Evolutionary conservation across 1,139 yeast genomes (phyloP), one percentile per base, ranked within the genome.

Genomic region (Diutina siamensis): DNA sequence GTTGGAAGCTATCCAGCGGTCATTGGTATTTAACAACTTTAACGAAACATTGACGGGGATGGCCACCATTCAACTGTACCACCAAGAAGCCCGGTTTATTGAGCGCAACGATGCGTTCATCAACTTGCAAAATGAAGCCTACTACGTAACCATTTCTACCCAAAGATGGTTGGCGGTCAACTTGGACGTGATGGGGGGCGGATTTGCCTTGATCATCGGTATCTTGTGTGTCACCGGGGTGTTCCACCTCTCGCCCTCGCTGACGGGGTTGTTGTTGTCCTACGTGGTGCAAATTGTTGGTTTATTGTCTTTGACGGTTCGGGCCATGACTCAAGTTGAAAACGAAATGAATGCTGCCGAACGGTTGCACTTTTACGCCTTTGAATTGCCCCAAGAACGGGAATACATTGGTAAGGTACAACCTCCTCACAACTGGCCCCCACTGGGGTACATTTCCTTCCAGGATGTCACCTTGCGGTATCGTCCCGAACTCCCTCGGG

Each of bases 161-260:
- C 95, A 85, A 63, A 74, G 94, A 58, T 87, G 95, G 95, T 72
- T 85, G 42, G 75, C 80, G 19, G 63, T 83, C 45, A 75, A 81
- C 48, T 65, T 84, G 52, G 86, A 80, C 56, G n/a, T 48, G 3
- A 47, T 53, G 3, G 54, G 55, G 10, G 45, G 49, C 1, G 13
- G 46, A 15, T 35, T 52, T 19, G 50, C 50, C 3, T 22, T 53
- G 2, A 32, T 53, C 25, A 46, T 53, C 10, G 46, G 51, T 12
- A 42, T 53, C 7, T 47, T 53, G 3, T 53, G 55, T 49, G 55
- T 52, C 1, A 48, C 48, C 47, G 42, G 54, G 27, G 52, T 49
- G 4, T 53, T 53, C 47, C 44, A 46, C 15, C 51, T 53, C 17
- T 46, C 46, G 35, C 52, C 56, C 0, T 51, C 56, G 3, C 47